phyloP scores from a whole-genome alignment of 768 basidiomycete species.

The Tricholoma terreum region DNA sequence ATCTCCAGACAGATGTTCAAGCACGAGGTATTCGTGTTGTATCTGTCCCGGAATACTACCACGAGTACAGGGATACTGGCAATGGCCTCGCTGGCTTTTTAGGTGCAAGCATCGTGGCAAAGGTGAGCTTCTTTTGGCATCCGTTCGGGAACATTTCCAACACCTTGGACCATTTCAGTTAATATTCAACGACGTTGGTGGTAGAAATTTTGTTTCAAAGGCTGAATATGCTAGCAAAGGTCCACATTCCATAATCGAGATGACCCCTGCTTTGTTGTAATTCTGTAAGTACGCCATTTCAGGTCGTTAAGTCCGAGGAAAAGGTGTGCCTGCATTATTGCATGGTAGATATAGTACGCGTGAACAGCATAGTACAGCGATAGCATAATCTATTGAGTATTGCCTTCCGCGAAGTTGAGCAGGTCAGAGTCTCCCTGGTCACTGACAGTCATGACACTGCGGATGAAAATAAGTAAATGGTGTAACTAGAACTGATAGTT shows the following conservation, averaged over 20 bases:
- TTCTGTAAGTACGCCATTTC: neutral
- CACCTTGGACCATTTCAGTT: conserved; percentile 42
- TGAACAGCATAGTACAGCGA: neutral
- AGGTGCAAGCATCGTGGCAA: conserved; percentile 81
- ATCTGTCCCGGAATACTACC: conserved; percentile 84
- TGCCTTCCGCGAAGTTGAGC: conserved; percentile 79
- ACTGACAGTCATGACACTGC: conserved; percentile 93
- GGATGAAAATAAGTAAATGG: conserved; percentile 17
- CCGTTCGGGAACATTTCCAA: neutral
- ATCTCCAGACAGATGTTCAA: conserved; percentile 70
- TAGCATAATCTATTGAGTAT: conserved; percentile 34
- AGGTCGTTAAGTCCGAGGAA: neutral
- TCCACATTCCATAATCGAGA: conserved; percentile 72
- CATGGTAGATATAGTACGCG: conserved; percentile 5
- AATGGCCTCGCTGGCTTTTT: conserved; percentile 80
- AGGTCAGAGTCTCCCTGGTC: conserved; percentile 98
- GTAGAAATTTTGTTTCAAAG: conserved; percentile 75
- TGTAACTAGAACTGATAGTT: neutral
- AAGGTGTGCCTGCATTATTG: neutral
- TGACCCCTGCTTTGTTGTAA: conserved; percentile 71
- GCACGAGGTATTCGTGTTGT: conserved; percentile 61
- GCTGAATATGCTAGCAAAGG: conserved; percentile 71
- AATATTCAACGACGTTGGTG: conserved; percentile 65
- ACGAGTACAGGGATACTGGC: conserved; percentile 84
- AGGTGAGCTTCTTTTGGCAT: conserved; percentile 43